These are phyloP conservation scores for Gymnopilus dilepis DNA, from an alignment of 768 basidiomycete species.

Conservation along the genomic window DNA sequence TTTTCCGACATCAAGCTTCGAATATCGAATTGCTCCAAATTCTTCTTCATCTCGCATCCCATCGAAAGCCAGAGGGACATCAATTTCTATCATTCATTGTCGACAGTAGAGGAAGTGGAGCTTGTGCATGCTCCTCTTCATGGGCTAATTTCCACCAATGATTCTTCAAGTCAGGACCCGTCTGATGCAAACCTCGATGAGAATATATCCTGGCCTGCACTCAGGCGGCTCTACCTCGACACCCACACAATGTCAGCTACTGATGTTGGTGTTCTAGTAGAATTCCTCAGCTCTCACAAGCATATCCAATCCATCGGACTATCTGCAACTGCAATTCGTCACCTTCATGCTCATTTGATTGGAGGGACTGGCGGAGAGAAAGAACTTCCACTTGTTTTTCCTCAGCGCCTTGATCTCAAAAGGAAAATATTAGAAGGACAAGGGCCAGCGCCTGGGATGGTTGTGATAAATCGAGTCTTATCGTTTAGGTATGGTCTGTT, in stretches of 20 bases:
- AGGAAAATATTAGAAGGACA: background rate
- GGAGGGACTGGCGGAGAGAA: background rate
- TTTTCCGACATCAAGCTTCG: too few species aligned
- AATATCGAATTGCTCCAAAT: background rate
- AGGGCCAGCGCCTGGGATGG: background rate
- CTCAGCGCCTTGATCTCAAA: background rate
- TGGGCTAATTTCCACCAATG: too few species aligned
- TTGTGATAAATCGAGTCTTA: background rate
- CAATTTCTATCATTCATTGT: conserved; percentile 3
- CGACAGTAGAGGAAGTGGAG: background rate
- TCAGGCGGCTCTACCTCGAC: conserved; percentile 19
- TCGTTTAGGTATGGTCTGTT: background rate
- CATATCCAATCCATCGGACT: conserved; percentile 18
- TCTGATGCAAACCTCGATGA: background rate
- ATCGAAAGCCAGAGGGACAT: background rate
- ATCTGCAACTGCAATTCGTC: conserved; percentile 19
- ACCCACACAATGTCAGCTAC: conserved; percentile 17
- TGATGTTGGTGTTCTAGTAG: conserved; percentile 21
- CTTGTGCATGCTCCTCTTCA: background rate
- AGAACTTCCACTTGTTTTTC: too few species aligned
- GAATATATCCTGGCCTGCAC: background rate
- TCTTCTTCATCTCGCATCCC: background rate
- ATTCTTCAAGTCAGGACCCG: too few species aligned
- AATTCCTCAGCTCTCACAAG: conserved; percentile 15
- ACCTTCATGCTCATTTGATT: conserved; percentile 18